A percentile compares a stretch with the other conserved stretches of the same genome.
Evolutionary conservation across 148 eudicot species (phyloP).

Genomic region (Silene latifolia): DNA sequence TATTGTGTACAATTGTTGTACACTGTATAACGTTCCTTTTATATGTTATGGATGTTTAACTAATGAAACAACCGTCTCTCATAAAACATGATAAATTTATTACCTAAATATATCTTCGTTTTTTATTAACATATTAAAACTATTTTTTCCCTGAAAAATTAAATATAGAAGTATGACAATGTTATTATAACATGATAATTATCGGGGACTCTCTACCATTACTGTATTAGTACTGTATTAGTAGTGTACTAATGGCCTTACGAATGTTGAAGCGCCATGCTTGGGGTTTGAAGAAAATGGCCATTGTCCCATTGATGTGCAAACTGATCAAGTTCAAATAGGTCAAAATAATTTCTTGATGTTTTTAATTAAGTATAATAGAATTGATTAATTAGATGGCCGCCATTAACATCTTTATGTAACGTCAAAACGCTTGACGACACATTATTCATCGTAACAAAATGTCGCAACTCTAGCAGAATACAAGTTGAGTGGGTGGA

Average conservation of each 20-base stretch:
- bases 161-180: too few relatives aligned
- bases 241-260: not conserved
- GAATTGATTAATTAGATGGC: not conserved
- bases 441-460: not conserved
- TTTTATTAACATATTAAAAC: too few relatives aligned
- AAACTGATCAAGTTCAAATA: not conserved
- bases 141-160: too few relatives aligned
- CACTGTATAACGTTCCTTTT: too few relatives aligned
- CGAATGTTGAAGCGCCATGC: slow-evolving; percentile 15
- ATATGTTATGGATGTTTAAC: too few relatives aligned
- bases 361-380: not conserved
- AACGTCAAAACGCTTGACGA: not conserved
- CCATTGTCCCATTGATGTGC: slow-evolving; percentile 16
- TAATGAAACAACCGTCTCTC: too few relatives aligned
- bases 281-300: slow-evolving; percentile 1
- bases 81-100: too few relatives aligned
- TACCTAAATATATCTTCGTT: too few relatives aligned
- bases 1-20: too few relatives aligned
- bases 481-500: slow-evolving; percentile 9
- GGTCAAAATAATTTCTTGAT: not conserved
- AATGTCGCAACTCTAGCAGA: not conserved
- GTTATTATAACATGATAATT: too few relatives aligned
- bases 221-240: not conserved
- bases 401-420: not conserved
- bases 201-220: too few relatives aligned